phyloP scores from a whole-genome alignment of 2,329 filamentous ascomycete species.

The Huntiella omanensis region DNA sequence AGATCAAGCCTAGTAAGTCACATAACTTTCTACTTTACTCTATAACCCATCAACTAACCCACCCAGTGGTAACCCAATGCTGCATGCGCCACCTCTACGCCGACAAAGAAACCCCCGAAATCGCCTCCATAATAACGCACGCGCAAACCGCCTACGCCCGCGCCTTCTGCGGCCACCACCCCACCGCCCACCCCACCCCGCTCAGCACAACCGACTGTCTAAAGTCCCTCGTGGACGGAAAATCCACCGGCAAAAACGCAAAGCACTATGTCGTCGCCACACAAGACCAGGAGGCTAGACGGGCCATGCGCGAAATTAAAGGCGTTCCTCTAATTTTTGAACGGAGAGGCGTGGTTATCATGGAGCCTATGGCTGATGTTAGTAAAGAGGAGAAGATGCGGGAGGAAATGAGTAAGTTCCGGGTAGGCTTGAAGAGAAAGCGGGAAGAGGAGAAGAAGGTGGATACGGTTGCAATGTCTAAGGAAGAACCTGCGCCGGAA shows the following conservation, averaged over 20 bases:
- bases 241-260: conserved; percentile 52
- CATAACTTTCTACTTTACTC: neutral
- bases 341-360: conserved; percentile 53
- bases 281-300: conserved; percentile 47
- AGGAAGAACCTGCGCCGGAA: conserved; percentile 8
- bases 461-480: conserved; percentile 13
- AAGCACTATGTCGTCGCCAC: conserved; percentile 62
- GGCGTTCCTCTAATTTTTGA: conserved; percentile 67
- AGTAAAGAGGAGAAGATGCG: conserved; percentile 43
- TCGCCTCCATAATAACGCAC: conserved; percentile 45
- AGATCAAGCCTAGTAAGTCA: conserved; percentile 51
- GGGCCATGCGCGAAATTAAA: conserved; percentile 43
- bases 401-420: conserved; percentile 59
- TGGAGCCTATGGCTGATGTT: conserved; percentile 52
- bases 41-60: neutral
- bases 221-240: conserved; percentile 58
- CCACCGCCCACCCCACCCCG: conserved; percentile 50
- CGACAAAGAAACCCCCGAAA: conserved; percentile 33
- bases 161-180: conserved; percentile 60
- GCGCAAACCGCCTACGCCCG: conserved; percentile 57
- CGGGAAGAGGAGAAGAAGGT: conserved; percentile 21
- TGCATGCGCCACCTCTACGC: conserved; percentile 63
- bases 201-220: conserved; percentile 53
- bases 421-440: conserved; percentile 42
- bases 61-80: conserved; percentile 61